A percentile compares a stretch with the other conserved stretches of the same genome.
phyloP scores from a whole-genome alignment of 441 rosid genomes.

The Brassica balearica region DNA sequence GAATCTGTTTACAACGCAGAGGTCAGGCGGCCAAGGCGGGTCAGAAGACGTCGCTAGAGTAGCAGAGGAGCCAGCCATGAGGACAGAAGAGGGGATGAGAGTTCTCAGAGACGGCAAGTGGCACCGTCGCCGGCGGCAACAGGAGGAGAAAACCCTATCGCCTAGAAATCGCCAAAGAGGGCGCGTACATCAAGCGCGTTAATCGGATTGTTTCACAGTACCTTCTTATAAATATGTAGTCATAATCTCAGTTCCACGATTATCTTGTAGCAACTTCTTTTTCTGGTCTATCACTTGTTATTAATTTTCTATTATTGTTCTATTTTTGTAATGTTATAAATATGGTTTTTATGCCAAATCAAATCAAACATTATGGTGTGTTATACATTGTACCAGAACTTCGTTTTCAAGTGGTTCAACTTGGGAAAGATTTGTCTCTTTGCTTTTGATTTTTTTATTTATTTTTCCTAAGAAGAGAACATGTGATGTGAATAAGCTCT shows the following conservation, averaged over 20 bases:
- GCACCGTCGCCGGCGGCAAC: too few species aligned
- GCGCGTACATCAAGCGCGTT: too few species aligned
- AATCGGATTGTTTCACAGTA: too few species aligned
- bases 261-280: background rate
- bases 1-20: too few species aligned
- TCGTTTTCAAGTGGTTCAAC: constrained; percentile 38
- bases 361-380: constrained; percentile 42
- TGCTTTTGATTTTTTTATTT: constrained; percentile 1
- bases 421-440: constrained; percentile 30
- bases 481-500: background rate
- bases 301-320: background rate
- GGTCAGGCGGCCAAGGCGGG: too few species aligned
- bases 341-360: constrained; percentile 42
- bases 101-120: too few species aligned
- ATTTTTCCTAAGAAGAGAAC: constrained; percentile 21
- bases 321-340: constrained; percentile 29
- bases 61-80: too few species aligned
- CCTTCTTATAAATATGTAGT: background rate
- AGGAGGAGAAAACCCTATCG: too few species aligned
- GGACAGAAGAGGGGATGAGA: too few species aligned
- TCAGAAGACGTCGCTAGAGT: too few species aligned
- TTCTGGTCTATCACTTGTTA: background rate
- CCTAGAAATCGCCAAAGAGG: too few species aligned
- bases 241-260: constrained; percentile 12
- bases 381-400: constrained; percentile 37